Base-by-base conservation (phyloP, 345 rosid genomes). In the Mangifera indica region DNA sequence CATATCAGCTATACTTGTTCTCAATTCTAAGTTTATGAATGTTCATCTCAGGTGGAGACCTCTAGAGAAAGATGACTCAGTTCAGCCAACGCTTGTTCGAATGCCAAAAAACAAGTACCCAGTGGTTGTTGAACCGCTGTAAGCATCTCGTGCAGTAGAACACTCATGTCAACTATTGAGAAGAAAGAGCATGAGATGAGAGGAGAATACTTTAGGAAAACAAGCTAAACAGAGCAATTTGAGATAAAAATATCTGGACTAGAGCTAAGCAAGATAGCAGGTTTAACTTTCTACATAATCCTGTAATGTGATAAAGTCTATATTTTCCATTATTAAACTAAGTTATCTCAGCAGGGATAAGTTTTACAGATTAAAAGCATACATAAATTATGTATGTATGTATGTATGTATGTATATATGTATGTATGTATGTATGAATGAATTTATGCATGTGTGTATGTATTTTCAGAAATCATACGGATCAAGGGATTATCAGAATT, bases 51-150 rank as follows among this genome's bases (percentile, higher is more conserved):
- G 89, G 70, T 87, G 93, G 91, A 85, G 55, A 70, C 61, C 89
- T 20, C 56, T 77, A 71, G 87, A 87, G 81, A 84, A 69, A 56
- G 86, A 84, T 69, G 88, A 81, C 67, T 75, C 84, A 0, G 87
- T 89, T 52, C 87, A 87, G 77, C 89, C 86, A 59, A 89, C 91
- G 20, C 84, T 87, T 1, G 91, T 85, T 49, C 72, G 88, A 80
- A 87, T 87, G 88, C 88, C 88, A 0, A 84, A 51, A 64, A 87
- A 72, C 79, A 89, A 85, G 74, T 85, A 77, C 29, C 87, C 90
- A 2, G 52, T 86, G 14, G 54, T 63, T 1, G 79, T 85, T 5
- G 87, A 86, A 72, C 78, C 80, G 1, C 84, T 76, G 72, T 76
- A 71, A 71, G 12, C 14, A 8, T 52, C 48, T 53, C 54, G 3